Percentiles rank a stretch among this genome's conserved stretches.
Evolutionary conservation across 179 eudicot genomes (phyloP).

Genomic region (Dionaea muscipula): DNA sequence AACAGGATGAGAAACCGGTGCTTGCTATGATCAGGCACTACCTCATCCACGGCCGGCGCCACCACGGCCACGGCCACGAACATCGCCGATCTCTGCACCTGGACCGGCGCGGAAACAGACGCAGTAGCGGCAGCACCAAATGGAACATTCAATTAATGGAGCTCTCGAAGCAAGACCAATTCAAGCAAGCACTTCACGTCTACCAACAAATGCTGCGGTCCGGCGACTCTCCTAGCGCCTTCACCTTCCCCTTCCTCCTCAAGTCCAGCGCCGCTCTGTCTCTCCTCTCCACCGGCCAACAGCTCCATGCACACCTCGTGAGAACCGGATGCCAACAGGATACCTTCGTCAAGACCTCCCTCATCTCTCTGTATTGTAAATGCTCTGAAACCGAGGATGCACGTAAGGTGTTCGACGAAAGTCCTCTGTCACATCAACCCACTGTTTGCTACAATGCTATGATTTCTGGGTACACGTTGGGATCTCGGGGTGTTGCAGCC

Average conservation of each 20-base stretch:
- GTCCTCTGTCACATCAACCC: slow-evolving; percentile 19
- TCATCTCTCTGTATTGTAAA: slow-evolving; percentile 47
- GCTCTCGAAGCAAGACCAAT: slow-evolving; percentile 34
- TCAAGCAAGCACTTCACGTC: slow-evolving; percentile 30
- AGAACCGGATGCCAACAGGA: slow-evolving; percentile 38
- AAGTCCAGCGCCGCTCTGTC: slow-evolving; percentile 49
- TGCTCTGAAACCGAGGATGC: slow-evolving; percentile 25
- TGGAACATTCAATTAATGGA: slow-evolving; percentile 51
- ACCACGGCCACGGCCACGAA: too few relatives aligned
- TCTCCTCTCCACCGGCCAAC: slow-evolving; percentile 33
- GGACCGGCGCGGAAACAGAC: neutral
- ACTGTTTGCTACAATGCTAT: slow-evolving; percentile 66
- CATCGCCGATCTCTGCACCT: slow-evolving; percentile 1
- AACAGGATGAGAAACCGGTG: neutral
- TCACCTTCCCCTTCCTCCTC: slow-evolving; percentile 63
- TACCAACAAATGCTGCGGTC: slow-evolving; percentile 49
- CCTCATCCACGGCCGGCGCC: slow-evolving; percentile 16
- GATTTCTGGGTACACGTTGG: slow-evolving; percentile 43
- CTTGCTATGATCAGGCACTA: slow-evolving; percentile 8
- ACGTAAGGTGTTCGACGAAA: slow-evolving; percentile 51
- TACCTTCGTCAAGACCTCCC: slow-evolving; percentile 44
- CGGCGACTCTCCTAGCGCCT: slow-evolving; percentile 35
- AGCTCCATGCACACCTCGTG: slow-evolving; percentile 53
- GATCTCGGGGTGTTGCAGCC: slow-evolving; percentile 14
- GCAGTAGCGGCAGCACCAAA: slow-evolving; percentile 7